Evolutionary conservation across 441 rosid genomes (phyloP).

Genomic region (Pelargonium australe): DNA sequence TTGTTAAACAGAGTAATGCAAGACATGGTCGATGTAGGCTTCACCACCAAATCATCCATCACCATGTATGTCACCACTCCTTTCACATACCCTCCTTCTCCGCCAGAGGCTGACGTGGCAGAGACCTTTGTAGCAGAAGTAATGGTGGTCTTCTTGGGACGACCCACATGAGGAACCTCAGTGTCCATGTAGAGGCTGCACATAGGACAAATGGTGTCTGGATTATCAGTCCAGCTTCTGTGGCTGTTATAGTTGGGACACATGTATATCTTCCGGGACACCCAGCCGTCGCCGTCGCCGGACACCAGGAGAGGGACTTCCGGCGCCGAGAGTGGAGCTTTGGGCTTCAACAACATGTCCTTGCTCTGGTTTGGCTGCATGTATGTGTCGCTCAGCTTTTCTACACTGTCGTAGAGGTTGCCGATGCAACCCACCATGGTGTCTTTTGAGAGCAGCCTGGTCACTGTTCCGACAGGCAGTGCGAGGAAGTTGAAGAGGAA

Average conservation of each 20-base stretch:
- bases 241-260: background rate
- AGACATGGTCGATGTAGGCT: slow-evolving; percentile 22
- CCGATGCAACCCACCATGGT: slow-evolving; percentile 20
- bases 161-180: too few relatives aligned
- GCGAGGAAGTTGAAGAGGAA: slow-evolving; percentile 24
- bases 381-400: slow-evolving; percentile 10
- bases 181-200: too few relatives aligned
- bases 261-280: too few relatives aligned
- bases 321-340: background rate
- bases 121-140: too few relatives aligned
- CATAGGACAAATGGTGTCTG: too few relatives aligned
- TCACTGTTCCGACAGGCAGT: slow-evolving; percentile 22
- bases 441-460: slow-evolving; percentile 5
- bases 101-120: too few relatives aligned
- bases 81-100: slow-evolving; percentile 19
- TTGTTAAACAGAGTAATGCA: slow-evolving; percentile 17
- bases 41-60: slow-evolving; percentile 22
- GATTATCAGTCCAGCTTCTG: too few relatives aligned
- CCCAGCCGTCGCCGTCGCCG: too few relatives aligned
- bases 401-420: slow-evolving; percentile 23
- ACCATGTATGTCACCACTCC: slow-evolving; percentile 21
- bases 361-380: slow-evolving; percentile 11
- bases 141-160: too few relatives aligned
- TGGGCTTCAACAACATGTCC: slow-evolving; percentile 14
- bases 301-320: too few relatives aligned